Evolutionary conservation across 495 filamentous ascomycete species (phyloP), one percentile per base, ranked within the genome.

Genomic region (Xylaria curta): DNA sequence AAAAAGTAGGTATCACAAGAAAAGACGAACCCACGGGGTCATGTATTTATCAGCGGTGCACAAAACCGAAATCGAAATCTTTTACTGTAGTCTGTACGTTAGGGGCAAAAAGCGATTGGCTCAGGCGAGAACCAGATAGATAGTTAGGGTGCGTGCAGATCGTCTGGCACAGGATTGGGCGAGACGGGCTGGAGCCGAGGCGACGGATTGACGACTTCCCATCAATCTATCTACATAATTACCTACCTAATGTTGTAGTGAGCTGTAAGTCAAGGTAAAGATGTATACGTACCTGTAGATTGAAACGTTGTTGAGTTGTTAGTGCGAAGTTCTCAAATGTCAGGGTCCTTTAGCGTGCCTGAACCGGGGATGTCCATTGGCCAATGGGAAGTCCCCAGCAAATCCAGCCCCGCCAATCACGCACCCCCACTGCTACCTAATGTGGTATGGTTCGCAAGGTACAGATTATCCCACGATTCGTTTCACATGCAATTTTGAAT

Each of bases 401-500:
- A 63, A 42, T 44, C 3, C 36, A 26, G 9, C 38, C 36, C 21
- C 36, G 21, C 60, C 60, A 63, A 63, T 63, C 38, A 63, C 38
- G 38, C 7, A 5, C 60, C 36, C 38, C 60, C 38, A 3, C 38
- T 5, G 60, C 60, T 42, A 26, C 60, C 36, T 36, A 3, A 26
- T 38, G 1, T 24, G 21, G 60, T 12, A 42, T 63, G 21, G 60
- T 44, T 42, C 10, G 60, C 4, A 61, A 60, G 31, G 58, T 60
- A 38, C 4, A 5, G 6, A 3, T 31, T 21, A 58, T n/a, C 4
- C 2, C 6, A 21, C 31, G 17, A 38, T 3, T 38, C 58, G 60
- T 63, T 63, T 63, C 60, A 63, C 60, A 63, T 63, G 60, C 60
- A 13, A 63, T 42, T 63, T 31, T 31, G 12, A 56, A 53, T 26